phyloP scores from a whole-genome alignment of 2,329 filamentous ascomycete species.

The Colletotrichum tabaci region DNA sequence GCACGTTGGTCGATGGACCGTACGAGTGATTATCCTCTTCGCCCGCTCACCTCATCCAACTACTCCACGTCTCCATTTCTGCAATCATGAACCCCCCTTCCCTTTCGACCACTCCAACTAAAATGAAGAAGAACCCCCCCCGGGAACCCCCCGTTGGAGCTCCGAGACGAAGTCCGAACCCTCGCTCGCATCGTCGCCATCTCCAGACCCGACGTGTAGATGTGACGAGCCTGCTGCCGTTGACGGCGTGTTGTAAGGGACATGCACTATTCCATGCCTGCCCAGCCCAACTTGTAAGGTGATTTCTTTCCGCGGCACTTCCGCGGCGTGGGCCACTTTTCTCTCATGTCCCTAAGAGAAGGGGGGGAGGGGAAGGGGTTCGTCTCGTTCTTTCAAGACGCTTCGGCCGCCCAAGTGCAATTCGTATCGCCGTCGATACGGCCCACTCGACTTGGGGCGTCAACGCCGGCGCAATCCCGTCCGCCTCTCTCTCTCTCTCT shows the following conservation, averaged over 20 bases:
- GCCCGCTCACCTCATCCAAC: slow-evolving; percentile 21
- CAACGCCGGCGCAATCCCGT: neutral
- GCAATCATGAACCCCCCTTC: neutral
- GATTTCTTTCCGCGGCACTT: neutral
- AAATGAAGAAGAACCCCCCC: too few species aligned
- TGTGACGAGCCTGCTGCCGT: neutral
- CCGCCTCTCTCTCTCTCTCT: too few species aligned
- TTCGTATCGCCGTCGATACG: slow-evolving; percentile 10
- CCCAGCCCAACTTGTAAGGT: too few species aligned
- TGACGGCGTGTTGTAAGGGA: slow-evolving; percentile 3
- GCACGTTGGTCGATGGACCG: neutral
- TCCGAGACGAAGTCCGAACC: slow-evolving; percentile 32
- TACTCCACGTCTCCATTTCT: slow-evolving; percentile 11
- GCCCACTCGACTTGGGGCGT: neutral
- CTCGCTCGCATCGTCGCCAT: slow-evolving; percentile 1
- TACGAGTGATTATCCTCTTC: neutral
- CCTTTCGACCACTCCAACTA: too few species aligned
- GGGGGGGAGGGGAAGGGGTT: neutral
- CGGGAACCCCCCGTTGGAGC: slow-evolving; percentile 7
- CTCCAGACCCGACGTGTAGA: slow-evolving; percentile 4
- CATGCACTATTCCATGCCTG: too few species aligned
- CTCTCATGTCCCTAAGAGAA: neutral
- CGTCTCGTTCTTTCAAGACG: slow-evolving; percentile 16
- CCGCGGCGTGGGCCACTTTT: neutral
- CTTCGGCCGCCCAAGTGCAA: neutral